Base-by-base conservation (phyloP, 768 basidiomycete genomes). In the Sporobolomyces pararoseus region DNA sequence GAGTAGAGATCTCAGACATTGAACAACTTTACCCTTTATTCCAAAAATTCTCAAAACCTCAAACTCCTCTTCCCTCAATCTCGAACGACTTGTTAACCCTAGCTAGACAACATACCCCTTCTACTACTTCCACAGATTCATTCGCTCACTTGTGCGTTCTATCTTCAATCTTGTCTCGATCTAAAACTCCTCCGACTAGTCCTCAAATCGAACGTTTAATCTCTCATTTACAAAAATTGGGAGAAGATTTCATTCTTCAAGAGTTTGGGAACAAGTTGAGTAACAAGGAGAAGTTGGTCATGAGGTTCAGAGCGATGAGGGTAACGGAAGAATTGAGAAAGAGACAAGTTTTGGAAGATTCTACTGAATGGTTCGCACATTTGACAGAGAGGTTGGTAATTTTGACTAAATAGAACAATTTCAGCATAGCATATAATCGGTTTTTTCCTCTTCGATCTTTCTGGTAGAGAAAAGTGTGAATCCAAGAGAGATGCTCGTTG, bases 281-380 rank as follows among this genome's bases (percentile, higher is more conserved):
- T 13, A 29, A 27, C 44, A 46, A 27, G 52, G 19, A 32, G 63
- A 27, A 12, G 34, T 49, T 52, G 4, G 16, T 61, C 3, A 21
- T 57, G 42, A 42, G 63, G 35, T 65, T 42, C 44, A 44, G 64
- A 23, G 59, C 44, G 52, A 61, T 54, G 59, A 44, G n/a, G 12
- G 25, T 62, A 1, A 59, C 64, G 19, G 34, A 42, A 4, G 27
- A 3, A 31, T 29, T 70, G 69, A 55, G 46, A 27, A 39, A 54
- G 44, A 10, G 19, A 37, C 32, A n/a, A 13, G 32, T 46, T 13
- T 21, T 13, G 17, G 59, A 70, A 10, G 32, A 52, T 14, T 7
- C 19, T 39, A 13, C 27, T 17, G 69, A 70, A 49, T 70, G 51
- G 52, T 70, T 70, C n/a, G 59, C 64, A 14, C 69, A 70, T 42